Evolutionary conservation across 164 flowering plant genomes (phyloP).

Genomic region (Cinnamomum micranthum): DNA sequence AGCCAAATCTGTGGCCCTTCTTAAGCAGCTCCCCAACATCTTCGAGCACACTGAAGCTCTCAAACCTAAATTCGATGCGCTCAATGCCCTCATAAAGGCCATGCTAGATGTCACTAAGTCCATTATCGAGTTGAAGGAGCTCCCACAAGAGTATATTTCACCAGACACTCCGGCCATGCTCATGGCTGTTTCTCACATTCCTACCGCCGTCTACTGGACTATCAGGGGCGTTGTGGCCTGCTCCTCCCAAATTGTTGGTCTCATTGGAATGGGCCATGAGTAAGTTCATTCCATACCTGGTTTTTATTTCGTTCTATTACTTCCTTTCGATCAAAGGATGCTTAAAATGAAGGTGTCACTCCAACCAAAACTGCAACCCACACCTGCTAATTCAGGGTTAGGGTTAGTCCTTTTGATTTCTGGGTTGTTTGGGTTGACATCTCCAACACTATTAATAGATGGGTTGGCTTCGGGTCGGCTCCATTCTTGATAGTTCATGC

Average conservation of each 20-base stretch:
- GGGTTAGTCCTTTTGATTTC: too few species aligned
- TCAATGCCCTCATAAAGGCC: slow-evolving; percentile 32
- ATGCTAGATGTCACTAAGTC: slow-evolving; percentile 41
- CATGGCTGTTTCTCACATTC: slow-evolving; percentile 33
- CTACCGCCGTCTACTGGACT: slow-evolving; percentile 56
- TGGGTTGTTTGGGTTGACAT: too few species aligned
- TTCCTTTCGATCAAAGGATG: background rate
- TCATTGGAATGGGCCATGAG: slow-evolving; percentile 31
- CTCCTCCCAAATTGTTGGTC: slow-evolving; percentile 35
- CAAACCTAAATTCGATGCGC: slow-evolving; percentile 39
- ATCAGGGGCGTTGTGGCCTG: slow-evolving; percentile 43
- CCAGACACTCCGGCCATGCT: slow-evolving; percentile 30
- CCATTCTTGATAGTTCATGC: too few species aligned
- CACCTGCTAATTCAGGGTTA: too few species aligned
- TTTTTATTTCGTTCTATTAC: background rate
- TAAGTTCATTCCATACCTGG: slow-evolving; percentile 9
- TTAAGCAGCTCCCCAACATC: slow-evolving; percentile 50
- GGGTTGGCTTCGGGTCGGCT: too few species aligned
- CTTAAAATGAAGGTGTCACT: too few species aligned
- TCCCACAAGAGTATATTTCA: slow-evolving; percentile 36
- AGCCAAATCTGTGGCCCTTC: slow-evolving; percentile 41
- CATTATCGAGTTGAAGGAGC: slow-evolving; percentile 41
- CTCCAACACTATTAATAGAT: too few species aligned
- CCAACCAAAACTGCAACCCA: too few species aligned
- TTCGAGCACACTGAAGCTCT: slow-evolving; percentile 35